Base-by-base conservation (phyloP, 306 rosid genomes). In the Pyrus betulifolia region DNA sequence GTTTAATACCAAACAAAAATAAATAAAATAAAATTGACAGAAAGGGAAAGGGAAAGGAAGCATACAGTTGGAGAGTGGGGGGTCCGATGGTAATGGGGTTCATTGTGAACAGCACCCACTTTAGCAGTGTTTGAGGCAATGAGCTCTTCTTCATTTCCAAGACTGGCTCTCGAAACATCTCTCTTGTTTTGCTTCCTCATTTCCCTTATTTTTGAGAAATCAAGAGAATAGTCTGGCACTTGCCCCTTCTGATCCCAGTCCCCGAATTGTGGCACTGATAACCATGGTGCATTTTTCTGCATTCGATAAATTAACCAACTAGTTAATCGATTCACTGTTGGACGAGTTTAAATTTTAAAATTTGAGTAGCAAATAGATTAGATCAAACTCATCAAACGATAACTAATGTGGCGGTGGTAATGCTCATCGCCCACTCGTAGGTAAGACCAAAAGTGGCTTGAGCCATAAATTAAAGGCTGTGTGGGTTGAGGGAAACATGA, bases 261-360 rank as follows among this genome's bases (percentile, higher is more conserved):
- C 72, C 99, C 99, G 78, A 92, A 95, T 76, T 95, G 99, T 33
- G 99, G 99, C 79, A 95, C 97, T 64, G 99, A 92, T 80, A 95
- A 67, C 99, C 97, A 90, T 15, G 91, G 85, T 51, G 71, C 89
- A 76, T 76, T 86, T 85, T 90, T 95, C 97, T 92, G 85, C 65
- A 72, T 61, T 21, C 33, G 60, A 51, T 1, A 72, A 69, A 74
- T 23, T 14, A 30, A 38, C 1, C 49, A 66, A 74, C 38, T 14
- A 30, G 58, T 46, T 35, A 27, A 1, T 35, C 4, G n/a, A n/a
- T 22, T 58, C 28, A 8, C 14, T 25, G 2, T 57, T 57, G 14
- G 27, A 57, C 1, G 62, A 58, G 28, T 4, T n/a, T 22, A 58
- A 1, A 10, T 57, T 57, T 57, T n/a, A 2, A 58, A 28, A 58